phyloP scores from a whole-genome alignment of 306 rosid species.

The Potentilla sterilis region DNA sequence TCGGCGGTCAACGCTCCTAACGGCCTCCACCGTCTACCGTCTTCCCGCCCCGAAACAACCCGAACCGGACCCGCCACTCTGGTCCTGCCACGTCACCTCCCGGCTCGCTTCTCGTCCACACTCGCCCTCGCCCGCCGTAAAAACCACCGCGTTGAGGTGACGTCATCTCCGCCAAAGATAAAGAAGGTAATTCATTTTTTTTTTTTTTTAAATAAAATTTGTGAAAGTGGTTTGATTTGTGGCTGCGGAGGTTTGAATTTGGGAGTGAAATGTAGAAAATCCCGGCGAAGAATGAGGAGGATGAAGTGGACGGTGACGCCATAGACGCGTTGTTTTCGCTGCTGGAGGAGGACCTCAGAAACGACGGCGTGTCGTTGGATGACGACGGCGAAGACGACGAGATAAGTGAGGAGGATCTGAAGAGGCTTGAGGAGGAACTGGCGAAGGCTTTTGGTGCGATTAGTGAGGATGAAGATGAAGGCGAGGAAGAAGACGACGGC shows the following conservation, averaged over 20 bases:
- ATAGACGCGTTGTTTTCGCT: slow-evolving; percentile 71
- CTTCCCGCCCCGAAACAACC: slow-evolving; percentile 25
- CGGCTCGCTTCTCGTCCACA: slow-evolving; percentile 33
- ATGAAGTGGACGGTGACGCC: slow-evolving; percentile 60
- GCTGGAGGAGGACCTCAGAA: slow-evolving; percentile 83
- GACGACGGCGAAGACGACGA: slow-evolving; percentile 37
- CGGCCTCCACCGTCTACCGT: slow-evolving; percentile 36
- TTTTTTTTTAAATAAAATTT: no score
- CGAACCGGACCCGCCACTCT: slow-evolving; percentile 18
- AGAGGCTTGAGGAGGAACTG: slow-evolving; percentile 58
- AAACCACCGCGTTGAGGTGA: slow-evolving; percentile 22
- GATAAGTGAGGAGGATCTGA: slow-evolving; percentile 63
- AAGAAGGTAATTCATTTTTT: no score
- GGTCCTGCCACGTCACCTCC: slow-evolving; percentile 38
- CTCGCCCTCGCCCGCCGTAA: slow-evolving; percentile 44
- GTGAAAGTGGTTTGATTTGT: not conserved
- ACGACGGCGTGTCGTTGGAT: slow-evolving; percentile 45
- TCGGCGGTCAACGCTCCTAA: slow-evolving; percentile 31
- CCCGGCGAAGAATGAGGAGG: slow-evolving; percentile 27
- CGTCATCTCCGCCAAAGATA: slow-evolving; percentile 43
- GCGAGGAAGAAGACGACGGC: slow-evolving; percentile 15
- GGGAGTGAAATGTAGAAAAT: slow-evolving; percentile 30
- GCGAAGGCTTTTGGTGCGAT: slow-evolving; percentile 45
- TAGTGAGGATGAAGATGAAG: slow-evolving; percentile 29
- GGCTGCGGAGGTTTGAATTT: not conserved